Evolutionary conservation across 306 rosid species (phyloP).

Genomic region (Elaeagnus macrophylla): DNA sequence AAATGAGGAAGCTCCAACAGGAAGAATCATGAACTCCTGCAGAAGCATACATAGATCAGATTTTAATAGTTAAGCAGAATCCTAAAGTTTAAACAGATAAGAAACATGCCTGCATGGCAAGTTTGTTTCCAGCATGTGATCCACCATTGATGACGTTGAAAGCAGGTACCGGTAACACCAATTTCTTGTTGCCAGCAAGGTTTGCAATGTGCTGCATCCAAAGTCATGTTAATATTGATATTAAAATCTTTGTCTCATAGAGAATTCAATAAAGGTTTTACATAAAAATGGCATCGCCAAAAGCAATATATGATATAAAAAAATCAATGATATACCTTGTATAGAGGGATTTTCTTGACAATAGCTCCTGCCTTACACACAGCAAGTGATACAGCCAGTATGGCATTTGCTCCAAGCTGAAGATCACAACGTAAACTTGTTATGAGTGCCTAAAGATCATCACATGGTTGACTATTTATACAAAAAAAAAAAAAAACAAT

Average conservation of each 20-base stretch:
- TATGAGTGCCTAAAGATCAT: neutral
- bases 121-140: conserved; percentile 99
- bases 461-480: no score
- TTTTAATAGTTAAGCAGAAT: neutral
- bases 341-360: conserved; percentile 73
- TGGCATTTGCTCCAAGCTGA: conserved; percentile 98
- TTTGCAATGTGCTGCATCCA: conserved; percentile 90
- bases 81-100: neutral
- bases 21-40: conserved; percentile 99
- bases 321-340: conserved; percentile 44
- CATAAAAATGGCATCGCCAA: neutral
- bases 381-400: conserved; percentile 92
- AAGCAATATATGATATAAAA: neutral
- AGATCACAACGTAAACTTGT: conserved; percentile 10
- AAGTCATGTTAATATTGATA: conserved; percentile 9
- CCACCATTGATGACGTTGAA: conserved; percentile 99
- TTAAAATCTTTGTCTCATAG: conserved; percentile 11
- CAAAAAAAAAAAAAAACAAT: neutral
- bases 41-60: conserved; percentile 13
- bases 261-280: neutral
- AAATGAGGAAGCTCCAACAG: conserved; percentile 87
- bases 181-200: conserved; percentile 74
- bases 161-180: conserved; percentile 93
- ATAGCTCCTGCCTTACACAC: conserved; percentile 89
- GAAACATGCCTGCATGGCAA: conserved; percentile 88